These are phyloP conservation scores for Fusarium ramigenum DNA, from an alignment of 2,329 filamentous ascomycete genomes.

Conservation along the genomic window DNA sequence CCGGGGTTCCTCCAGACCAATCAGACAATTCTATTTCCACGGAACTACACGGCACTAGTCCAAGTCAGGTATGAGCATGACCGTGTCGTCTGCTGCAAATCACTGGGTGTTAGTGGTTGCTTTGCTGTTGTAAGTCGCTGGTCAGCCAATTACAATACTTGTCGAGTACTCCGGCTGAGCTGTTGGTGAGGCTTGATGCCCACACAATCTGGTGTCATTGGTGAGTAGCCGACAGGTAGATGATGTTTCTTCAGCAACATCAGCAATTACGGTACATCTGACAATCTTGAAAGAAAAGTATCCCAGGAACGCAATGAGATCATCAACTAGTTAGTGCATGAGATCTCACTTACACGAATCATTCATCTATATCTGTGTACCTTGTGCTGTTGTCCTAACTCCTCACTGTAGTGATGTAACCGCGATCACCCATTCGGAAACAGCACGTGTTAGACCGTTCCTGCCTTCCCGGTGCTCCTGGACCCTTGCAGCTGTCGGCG, in stretches of 20 bases:
- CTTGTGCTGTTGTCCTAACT: not conserved
- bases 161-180: constrained; percentile 27
- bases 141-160: constrained; percentile 18
- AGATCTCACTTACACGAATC: not conserved
- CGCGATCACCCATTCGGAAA: constrained; percentile 1
- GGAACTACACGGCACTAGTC: constrained; percentile 31
- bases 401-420: not conserved
- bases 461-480: constrained; percentile 7
- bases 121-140: constrained; percentile 31
- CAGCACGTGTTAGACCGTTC: constrained; percentile 22
- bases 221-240: constrained; percentile 28
- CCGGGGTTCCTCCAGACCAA: constrained; percentile 48
- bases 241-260: not conserved
- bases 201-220: constrained; percentile 7
- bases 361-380: not conserved
- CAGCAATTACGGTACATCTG: not conserved
- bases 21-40: constrained; percentile 19
- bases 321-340: not conserved
- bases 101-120: constrained; percentile 31
- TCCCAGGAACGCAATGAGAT: constrained; percentile 14
- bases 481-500: constrained; percentile 32
- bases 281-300: not conserved
- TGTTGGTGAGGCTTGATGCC: constrained; percentile 13
- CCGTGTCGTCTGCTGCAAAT: constrained; percentile 36
- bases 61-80: constrained; percentile 35